Conservation (phyloP, 208 protist species). For the Trichomonas tenax region DNA sequence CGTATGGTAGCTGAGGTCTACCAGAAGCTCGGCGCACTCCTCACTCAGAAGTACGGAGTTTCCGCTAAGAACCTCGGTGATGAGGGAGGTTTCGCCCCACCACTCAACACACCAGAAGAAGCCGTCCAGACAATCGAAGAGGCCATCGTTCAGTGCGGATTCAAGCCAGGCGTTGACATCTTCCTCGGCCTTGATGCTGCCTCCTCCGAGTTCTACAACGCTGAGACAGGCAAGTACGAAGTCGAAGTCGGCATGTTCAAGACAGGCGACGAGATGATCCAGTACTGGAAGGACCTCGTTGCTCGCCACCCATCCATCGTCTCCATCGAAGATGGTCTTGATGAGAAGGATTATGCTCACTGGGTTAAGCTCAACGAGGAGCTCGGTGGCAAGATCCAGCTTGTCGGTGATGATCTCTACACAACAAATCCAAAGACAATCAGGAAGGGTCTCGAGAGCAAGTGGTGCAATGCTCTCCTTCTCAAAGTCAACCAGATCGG, state of each 20-base stretch:
- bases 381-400: constrained; percentile 49
- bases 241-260: constrained; percentile 42
- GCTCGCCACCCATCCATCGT: constrained; percentile 44
- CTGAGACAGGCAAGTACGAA: constrained; percentile 76
- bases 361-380: constrained; percentile 26
- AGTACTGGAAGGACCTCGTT: constrained; percentile 30
- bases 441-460: constrained; percentile 60
- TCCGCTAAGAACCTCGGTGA: constrained; percentile 76
- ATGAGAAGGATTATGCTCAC: constrained; percentile 69
- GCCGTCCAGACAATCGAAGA: constrained; percentile 77
- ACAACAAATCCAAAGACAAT: constrained; percentile 89
- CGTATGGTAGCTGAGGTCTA: constrained; percentile 70
- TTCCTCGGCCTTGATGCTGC: constrained; percentile 85
- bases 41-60: constrained; percentile 84
- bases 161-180: constrained; percentile 76
- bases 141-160: constrained; percentile 81
- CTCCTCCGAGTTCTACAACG: constrained; percentile 88
- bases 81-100: constrained; percentile 77
- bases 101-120: constrained; percentile 74
- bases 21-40: constrained; percentile 81
- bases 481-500: constrained; percentile 98
- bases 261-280: constrained; percentile 26
- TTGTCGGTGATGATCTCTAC: constrained; percentile 94
- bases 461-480: constrained; percentile 84
- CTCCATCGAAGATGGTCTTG: constrained; percentile 97